phyloP scores from a whole-genome alignment of 2,329 filamentous ascomycete species.

The Fusarium protoensiforme region DNA sequence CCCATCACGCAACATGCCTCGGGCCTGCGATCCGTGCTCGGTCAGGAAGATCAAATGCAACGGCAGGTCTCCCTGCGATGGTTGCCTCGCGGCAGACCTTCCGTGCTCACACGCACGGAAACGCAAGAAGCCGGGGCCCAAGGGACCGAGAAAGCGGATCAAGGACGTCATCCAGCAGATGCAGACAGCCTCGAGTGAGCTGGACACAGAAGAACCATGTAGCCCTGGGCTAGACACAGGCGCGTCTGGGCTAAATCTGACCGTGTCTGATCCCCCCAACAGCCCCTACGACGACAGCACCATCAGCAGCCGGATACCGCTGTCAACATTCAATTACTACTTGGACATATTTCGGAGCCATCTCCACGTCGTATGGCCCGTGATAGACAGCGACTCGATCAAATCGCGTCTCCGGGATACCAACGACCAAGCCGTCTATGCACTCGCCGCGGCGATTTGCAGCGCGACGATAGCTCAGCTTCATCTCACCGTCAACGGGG shows the following conservation, averaged over 20 bases:
- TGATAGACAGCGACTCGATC: constrained; percentile 4
- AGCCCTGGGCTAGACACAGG: neutral
- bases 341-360: constrained; percentile 8
- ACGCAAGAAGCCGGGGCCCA: constrained; percentile 22
- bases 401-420: neutral
- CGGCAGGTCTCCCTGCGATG: constrained; percentile 1
- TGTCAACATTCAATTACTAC: constrained; percentile 12
- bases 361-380: constrained; percentile 16
- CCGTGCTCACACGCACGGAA: constrained; percentile 20
- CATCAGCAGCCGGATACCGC: neutral
- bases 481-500: neutral
- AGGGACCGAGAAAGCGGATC: constrained; percentile 22
- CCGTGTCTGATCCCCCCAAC: neutral
- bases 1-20: neutral
- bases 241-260: neutral
- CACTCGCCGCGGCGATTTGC: constrained; percentile 15
- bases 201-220: no score
- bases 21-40: constrained; percentile 16
- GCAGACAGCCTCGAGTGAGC: neutral
- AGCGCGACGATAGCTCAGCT: constrained; percentile 23
- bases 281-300: neutral
- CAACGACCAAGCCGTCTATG: constrained; percentile 11
- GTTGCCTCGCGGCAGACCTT: neutral
- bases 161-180: constrained; percentile 19
- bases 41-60: constrained; percentile 18